phyloP scores from a whole-genome alignment of 805 yeast genomes.

The Komagataella phaffii region DNA sequence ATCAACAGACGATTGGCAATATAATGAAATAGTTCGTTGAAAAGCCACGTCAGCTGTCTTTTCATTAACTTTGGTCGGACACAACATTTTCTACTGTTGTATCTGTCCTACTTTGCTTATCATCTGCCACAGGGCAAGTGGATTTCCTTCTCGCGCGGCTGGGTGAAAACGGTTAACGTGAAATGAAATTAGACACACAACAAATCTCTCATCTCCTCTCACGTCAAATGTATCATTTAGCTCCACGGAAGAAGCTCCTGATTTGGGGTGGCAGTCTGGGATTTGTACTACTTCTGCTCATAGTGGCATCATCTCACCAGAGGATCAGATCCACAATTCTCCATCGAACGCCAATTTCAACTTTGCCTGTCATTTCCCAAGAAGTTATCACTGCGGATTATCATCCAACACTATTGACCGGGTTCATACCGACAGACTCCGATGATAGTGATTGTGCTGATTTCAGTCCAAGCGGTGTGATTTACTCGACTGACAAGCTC shows the following conservation, averaged over 20 bases:
- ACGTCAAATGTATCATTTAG: neutral
- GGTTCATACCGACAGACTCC: neutral
- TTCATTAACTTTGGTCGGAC: neutral
- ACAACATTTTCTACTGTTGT: neutral
- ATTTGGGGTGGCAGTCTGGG: neutral
- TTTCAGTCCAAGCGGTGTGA: neutral
- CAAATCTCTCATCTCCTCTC: too few relatives aligned
- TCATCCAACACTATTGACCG: neutral
- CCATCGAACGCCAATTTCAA: neutral
- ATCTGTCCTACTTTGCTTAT: neutral
- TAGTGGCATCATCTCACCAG: neutral
- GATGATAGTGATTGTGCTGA: neutral
- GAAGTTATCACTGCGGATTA: neutral
- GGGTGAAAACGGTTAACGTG: too few relatives aligned
- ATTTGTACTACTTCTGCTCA: neutral
- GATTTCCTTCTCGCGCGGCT: too few relatives aligned
- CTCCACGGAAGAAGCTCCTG: neutral
- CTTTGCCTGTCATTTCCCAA: neutral
- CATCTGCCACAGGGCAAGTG: neutral
- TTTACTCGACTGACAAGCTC: neutral
- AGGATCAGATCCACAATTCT: neutral
- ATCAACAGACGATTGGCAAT: too few relatives aligned
- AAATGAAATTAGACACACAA: too few relatives aligned
- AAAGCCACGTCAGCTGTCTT: neutral
- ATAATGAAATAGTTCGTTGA: too few relatives aligned